Evolutionary conservation across 768 basidiomycete species (phyloP), one percentile per base, ranked within the genome.

Genomic region (Strobilomyces dryophilus): DNA sequence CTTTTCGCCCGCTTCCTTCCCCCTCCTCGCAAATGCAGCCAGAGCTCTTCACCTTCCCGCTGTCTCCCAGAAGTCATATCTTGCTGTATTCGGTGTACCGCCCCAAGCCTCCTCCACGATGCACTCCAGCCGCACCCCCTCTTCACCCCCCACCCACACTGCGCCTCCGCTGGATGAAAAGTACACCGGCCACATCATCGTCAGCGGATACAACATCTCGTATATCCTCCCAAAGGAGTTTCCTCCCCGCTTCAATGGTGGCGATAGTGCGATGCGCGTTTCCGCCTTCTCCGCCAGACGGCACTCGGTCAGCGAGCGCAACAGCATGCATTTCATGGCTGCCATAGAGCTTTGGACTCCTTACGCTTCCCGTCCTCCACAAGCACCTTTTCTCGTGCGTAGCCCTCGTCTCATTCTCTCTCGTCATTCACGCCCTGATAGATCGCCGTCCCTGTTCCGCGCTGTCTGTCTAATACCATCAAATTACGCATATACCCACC

Each of bases 311-410:
- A 55, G 61, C 47, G 85, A 87, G 47, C 79, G 77, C 50, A 80
- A 76, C 47, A 74, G 73, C 35, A 75, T 81, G 44, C 84, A 89
- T 43, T 91, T 90, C 66, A 86, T 92, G 85, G 89, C 84, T 14
- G 89, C 83, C 4, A 79, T 92, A 47, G 86, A 89, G 55, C 76
- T 92, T 68, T 83, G 81, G 78, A 78, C 86, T 21, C 89, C 89
- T 7, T 87, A 80, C 52, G 64, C 81, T 20, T 81, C 80, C 5
- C 77, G 72, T 47, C 89, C 89, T 40, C 86, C 88, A 12, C 76
- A 79, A 53, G 81, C 81, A 31, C 89, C 89, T n/a, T 92, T 81
- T 70, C 71, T 89, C 57, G 89, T 89, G 58, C 39, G 80, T 70
- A 18, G 5, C 6, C 1, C 17, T 39, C 7, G 36, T 47, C 26